Conservation (phyloP, 1,284 basidiomycete genomes). For the Fomitopsis schrenkii region DNA sequence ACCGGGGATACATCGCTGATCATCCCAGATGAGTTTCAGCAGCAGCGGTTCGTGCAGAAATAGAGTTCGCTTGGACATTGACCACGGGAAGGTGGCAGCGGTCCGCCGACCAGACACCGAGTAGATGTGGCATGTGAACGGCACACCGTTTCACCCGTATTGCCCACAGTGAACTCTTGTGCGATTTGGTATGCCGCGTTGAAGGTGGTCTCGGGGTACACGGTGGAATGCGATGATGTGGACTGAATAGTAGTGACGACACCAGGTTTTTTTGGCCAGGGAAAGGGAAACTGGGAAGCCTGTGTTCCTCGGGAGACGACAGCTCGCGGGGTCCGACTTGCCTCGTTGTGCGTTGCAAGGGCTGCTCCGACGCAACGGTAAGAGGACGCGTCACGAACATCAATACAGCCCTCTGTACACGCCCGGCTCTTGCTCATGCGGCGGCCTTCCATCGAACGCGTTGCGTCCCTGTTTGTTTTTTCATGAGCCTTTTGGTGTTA, state of each 20-base stretch:
- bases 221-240: neutral
- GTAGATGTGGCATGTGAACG: neutral
- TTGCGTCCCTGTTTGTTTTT: neutral
- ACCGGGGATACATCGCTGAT: constrained; percentile 5
- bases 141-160: neutral
- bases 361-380: neutral
- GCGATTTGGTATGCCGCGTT: neutral
- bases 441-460: neutral
- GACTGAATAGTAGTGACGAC: neutral
- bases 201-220: neutral
- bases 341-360: neutral
- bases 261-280: neutral
- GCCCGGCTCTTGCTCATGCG: neutral
- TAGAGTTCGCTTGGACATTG: neutral
- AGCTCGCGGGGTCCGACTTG: neutral
- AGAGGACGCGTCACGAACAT: neutral
- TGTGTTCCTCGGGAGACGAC: neutral
- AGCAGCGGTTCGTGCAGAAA: neutral
- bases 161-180: neutral
- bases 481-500: too few relatives aligned
- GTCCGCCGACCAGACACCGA: neutral
- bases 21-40: constrained; percentile 5
- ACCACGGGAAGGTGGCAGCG: neutral
- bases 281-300: neutral
- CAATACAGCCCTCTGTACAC: neutral